phyloP scores from a whole-genome alignment of 257 asterid genomes.

The Verbena officinalis region DNA sequence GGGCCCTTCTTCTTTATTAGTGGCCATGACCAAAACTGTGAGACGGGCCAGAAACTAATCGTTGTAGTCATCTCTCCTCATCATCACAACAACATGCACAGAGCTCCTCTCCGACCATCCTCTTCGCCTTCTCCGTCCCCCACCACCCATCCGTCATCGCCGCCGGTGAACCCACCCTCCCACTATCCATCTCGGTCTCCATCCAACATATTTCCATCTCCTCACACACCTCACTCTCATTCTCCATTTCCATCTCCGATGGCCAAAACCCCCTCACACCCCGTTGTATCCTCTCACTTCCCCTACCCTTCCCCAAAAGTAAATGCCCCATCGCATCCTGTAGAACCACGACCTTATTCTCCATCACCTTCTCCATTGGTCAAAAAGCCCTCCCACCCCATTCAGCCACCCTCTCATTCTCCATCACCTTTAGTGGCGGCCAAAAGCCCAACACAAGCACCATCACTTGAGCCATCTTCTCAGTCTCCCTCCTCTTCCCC shows the following conservation, averaged over 20 bases:
- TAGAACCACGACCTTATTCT: background rate
- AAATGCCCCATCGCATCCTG: no score
- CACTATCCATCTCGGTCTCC: constrained; percentile 12
- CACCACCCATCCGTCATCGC: background rate
- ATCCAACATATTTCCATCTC: background rate
- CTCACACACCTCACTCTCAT: background rate
- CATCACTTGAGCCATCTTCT: constrained; percentile 16
- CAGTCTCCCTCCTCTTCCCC: constrained; percentile 18
- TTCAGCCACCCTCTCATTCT: constrained; percentile 1
- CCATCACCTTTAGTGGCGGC: constrained; percentile 4
- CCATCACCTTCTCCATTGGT: background rate
- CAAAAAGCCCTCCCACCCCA: no score
- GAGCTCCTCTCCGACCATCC: constrained; percentile 20
- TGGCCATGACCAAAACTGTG: no score
- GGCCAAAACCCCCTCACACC: background rate
- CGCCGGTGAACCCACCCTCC: constrained; percentile 19
- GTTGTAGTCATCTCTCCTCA: constrained; percentile 32
- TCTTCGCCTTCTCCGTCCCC: constrained; percentile 25
- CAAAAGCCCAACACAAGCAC: background rate
- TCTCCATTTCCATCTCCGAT: no score
- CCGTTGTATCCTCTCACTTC: no score
- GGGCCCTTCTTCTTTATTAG: constrained; percentile 56
- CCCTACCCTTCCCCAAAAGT: no score
- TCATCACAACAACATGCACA: constrained; percentile 7
- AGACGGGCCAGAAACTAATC: constrained; percentile 47